phyloP scores from a whole-genome alignment of 257 asterid genomes.

The Vinca minor region DNA sequence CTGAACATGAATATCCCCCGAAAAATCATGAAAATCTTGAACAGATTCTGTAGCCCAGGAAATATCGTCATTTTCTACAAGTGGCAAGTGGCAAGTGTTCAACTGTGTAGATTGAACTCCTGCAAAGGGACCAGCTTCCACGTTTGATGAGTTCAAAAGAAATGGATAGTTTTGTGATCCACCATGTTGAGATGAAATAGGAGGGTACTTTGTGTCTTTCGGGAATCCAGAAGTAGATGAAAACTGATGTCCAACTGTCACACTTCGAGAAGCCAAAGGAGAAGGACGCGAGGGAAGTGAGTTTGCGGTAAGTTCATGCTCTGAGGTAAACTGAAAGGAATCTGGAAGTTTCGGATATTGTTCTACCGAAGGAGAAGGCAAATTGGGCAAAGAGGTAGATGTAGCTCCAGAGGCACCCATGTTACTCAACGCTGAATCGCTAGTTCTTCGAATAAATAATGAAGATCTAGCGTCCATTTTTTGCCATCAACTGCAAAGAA shows the following conservation, averaged over 20 bases:
- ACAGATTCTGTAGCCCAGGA: conserved; percentile 31
- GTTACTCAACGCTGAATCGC: conserved; percentile 27
- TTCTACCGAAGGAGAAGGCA: conserved; percentile 38
- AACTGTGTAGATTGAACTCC: conserved; percentile 21
- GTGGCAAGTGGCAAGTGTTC: conserved; percentile 19
- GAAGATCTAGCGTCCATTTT: conserved; percentile 42
- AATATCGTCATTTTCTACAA: conserved; percentile 17
- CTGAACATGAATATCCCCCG: conserved; percentile 23
- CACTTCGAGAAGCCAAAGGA: conserved; percentile 26
- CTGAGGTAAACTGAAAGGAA: conserved; percentile 39
- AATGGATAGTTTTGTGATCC: conserved; percentile 24
- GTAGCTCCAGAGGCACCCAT: conserved; percentile 42
- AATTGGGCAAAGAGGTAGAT: conserved; percentile 31
- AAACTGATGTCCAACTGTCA: conserved; percentile 36
- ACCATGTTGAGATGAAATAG: conserved; percentile 25
- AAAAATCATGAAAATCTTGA: conserved; percentile 34
- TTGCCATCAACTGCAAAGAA: conserved; percentile 28
- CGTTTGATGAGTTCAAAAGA: conserved; percentile 24
- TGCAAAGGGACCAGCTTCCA: conserved; percentile 19
- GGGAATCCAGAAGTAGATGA: conserved; percentile 35
- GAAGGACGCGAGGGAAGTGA: conserved; percentile 25
- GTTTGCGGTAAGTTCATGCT: conserved; percentile 30
- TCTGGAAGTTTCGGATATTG: conserved; percentile 43
- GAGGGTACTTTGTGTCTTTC: conserved; percentile 23
- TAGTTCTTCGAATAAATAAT: conserved; percentile 42